phyloP scores from a whole-genome alignment of 345 rosid genomes.

The Pugionium cornutum region DNA sequence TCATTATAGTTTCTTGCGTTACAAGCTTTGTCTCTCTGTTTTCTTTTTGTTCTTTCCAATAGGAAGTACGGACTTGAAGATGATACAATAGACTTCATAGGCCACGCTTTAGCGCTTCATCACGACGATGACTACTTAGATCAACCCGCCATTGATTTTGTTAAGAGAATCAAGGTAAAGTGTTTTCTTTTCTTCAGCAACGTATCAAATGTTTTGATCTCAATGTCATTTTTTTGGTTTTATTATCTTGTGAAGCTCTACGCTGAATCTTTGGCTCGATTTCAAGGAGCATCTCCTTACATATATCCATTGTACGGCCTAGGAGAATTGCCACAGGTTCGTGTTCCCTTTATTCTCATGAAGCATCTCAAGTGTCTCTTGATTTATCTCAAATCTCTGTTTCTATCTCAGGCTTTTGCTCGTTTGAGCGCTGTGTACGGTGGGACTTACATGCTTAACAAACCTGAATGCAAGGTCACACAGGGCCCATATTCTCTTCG shows the following conservation, averaged over 20 bases:
- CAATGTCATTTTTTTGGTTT: neutral
- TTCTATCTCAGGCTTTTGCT: constrained; percentile 71
- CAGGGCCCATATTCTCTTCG: neutral
- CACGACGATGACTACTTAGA: constrained; percentile 76
- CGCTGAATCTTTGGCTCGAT: constrained; percentile 87
- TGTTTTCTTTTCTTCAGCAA: neutral
- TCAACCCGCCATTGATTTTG: constrained; percentile 76
- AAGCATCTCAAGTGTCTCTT: neutral
- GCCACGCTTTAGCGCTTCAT: constrained; percentile 91
- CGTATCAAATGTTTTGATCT: neutral
- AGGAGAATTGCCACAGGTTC: constrained; percentile 93
- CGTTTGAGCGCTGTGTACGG: constrained; percentile 94
- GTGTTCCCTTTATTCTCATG: neutral
- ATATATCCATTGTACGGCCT: constrained; percentile 88
- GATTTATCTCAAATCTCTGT: neutral
- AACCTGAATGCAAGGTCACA: constrained; percentile 84
- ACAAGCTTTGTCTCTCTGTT: constrained; percentile 12
- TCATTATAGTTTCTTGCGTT: constrained; percentile 22
- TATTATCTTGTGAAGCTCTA: constrained; percentile 58
- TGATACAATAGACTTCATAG: constrained; percentile 83
- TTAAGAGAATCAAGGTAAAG: constrained; percentile 79
- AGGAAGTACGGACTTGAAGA: constrained; percentile 94
- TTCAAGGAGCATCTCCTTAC: constrained; percentile 92
- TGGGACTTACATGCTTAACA: constrained; percentile 97
- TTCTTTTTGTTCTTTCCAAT: neutral